phyloP scores from a whole-genome alignment of 208 protist genomes.

The Histomonas meleagridis region DNA sequence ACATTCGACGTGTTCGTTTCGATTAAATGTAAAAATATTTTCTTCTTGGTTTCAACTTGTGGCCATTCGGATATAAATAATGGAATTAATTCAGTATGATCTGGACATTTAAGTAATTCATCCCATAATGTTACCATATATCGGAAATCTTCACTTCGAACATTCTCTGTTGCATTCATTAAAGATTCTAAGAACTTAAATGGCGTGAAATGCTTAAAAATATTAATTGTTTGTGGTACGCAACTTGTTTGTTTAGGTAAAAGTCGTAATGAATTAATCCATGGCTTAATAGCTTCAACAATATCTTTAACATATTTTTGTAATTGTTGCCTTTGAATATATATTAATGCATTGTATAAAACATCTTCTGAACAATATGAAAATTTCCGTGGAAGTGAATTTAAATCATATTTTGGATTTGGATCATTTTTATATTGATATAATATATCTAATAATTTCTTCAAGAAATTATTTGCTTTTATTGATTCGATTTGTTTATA shows the following conservation, averaged over 20 bases:
- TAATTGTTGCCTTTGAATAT: neutral
- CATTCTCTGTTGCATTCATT: neutral
- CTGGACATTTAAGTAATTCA: neutral
- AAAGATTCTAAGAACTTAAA: neutral
- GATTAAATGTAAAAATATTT: neutral
- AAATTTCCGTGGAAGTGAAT: neutral
- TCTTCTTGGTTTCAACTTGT: neutral
- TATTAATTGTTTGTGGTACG: neutral
- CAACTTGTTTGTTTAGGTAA: neutral
- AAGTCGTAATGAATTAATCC: neutral
- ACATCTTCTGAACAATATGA: neutral
- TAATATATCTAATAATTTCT: neutral
- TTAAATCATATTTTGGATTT: neutral
- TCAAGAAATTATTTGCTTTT: neutral
- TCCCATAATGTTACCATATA: neutral
- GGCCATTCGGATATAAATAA: neutral
- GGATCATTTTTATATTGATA: neutral
- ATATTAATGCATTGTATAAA: neutral
- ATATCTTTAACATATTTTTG: neutral
- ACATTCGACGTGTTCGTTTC: neutral
- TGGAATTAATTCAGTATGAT: neutral
- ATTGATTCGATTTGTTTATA: neutral
- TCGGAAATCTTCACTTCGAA: neutral
- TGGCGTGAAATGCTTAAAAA: neutral
- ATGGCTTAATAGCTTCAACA: neutral